Base-by-base conservation (phyloP, 1,139 yeast species). In the Geotrichum aggregatum region DNA sequence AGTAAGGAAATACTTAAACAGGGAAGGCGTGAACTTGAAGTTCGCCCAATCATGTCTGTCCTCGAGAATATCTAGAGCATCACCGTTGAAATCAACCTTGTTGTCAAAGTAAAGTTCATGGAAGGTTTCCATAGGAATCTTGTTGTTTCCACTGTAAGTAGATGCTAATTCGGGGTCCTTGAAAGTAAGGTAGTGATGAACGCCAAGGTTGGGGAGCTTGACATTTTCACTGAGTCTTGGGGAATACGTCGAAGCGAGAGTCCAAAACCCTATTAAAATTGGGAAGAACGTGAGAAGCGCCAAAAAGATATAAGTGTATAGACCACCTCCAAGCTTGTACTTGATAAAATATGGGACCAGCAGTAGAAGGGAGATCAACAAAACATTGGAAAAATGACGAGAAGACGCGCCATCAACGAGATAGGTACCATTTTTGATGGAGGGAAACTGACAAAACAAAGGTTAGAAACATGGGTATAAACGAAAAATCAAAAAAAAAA, bases 381-480 rank as follows among this genome's bases (percentile, higher is more conserved):
- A 68, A 59, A 66, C 63, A 70, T 88, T 89, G 69, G 80, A 79
- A 71, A 89, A 88, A 61, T 83, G 79, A 64, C 80, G 82, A 41
- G 89, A 76, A 26, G 95, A 91, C 5, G 96, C 88, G 42, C 96
- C 97, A 68, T 88, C 97, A 6, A 95, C 96, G 36, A 95, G 89
- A 59, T 87, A 75, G 22, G 91, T 91, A 10, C 94, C 95, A 67
- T 88, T 88, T 62, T 84, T 79, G 66, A 88, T 88, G 11, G 94
- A 73, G 34, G 95, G 95, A 49, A 61, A 71, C 69, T 50, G 16
- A 19, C 35, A 13, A 31, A 33, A 19, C 5, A 5, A 24, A 24
- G 28, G 28, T 24, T 24, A 24, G 28, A 24, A 24, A 24, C 28
- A 24, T 36, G 13, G 11, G 47, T 38, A 4, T 7, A 16, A 24